These are phyloP conservation scores for Tetragonia tetragonoides DNA, from an alignment of 148 eudicot species.

Conservation along the genomic window DNA sequence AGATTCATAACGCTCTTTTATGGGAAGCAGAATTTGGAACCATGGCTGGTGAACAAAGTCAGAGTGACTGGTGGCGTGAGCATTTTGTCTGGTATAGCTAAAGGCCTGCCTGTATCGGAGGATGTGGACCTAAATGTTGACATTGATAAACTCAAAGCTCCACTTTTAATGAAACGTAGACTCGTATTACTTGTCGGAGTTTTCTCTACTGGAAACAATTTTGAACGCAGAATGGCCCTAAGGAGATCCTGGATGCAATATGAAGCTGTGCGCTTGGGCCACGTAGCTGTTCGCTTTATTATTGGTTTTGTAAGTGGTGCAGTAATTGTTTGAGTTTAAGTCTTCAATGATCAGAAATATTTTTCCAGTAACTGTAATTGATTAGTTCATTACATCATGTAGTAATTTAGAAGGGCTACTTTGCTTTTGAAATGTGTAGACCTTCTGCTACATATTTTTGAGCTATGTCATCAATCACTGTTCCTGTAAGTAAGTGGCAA, in stretches of 20 bases:
- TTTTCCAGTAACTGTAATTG: not conserved
- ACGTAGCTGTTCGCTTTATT: slow-evolving; percentile 81
- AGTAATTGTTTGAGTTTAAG: not conserved
- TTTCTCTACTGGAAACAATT: slow-evolving; percentile 88
- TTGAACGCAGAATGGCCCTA: slow-evolving; percentile 90
- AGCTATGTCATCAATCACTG: not conserved
- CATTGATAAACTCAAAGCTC: slow-evolving; percentile 61
- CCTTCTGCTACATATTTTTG: slow-evolving; percentile 1
- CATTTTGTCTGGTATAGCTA: slow-evolving; percentile 64
- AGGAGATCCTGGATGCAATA: slow-evolving; percentile 99
- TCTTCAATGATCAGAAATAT: not conserved
- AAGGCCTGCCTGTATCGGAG: slow-evolving; percentile 76
- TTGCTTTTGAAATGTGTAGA: not conserved
- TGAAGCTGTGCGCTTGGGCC: slow-evolving; percentile 72
- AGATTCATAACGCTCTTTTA: not conserved
- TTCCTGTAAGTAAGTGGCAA: not conserved
- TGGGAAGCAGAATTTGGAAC: slow-evolving; percentile 78
- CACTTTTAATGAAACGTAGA: slow-evolving; percentile 43
- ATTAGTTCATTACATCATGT: not conserved
- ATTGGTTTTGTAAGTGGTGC: slow-evolving; percentile 76
- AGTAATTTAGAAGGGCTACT: not conserved
- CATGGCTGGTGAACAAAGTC: slow-evolving; percentile 77
- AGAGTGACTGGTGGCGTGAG: slow-evolving; percentile 66
- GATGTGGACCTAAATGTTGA: slow-evolving; percentile 56
- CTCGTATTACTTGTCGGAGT: slow-evolving; percentile 67